Conservation (phyloP, 768 basidiomycete genomes). For the Lactifluus pinguis region DNA sequence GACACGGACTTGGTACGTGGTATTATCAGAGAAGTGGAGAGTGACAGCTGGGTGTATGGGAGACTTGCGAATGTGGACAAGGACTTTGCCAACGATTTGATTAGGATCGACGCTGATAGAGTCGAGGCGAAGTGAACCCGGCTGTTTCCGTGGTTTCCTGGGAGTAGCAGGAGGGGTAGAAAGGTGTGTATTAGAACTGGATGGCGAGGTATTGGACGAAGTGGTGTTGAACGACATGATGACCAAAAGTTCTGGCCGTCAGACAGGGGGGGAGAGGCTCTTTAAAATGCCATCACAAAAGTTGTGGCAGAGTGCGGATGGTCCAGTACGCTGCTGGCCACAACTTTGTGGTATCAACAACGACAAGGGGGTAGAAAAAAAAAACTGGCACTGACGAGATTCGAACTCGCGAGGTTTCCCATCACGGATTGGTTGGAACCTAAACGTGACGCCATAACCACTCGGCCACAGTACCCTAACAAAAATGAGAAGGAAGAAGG, state of each 20-base stretch:
- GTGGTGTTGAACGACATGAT: neutral
- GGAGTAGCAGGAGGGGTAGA: conserved; percentile 2
- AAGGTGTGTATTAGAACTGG: neutral
- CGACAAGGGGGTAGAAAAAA: neutral
- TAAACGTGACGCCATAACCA: conserved; percentile 56
- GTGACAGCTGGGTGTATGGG: conserved; percentile 29
- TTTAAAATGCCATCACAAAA: neutral
- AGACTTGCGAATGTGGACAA: conserved; percentile 27
- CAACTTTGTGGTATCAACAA: neutral
- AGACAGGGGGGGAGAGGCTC: neutral
- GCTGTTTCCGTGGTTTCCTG: conserved; percentile 6
- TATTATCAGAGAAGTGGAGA: conserved; percentile 30
- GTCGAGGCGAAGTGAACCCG: conserved; percentile 16
- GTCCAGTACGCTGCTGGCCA: neutral
- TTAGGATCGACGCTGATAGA: conserved; percentile 26
- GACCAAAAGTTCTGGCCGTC: neutral
- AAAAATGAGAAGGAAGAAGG: neutral
- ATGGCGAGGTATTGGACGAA: neutral
- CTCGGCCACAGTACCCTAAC: conserved; percentile 45
- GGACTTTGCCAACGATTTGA: conserved; percentile 27
- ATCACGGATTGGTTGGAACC: conserved; percentile 40
- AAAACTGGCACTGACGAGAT: conserved; percentile 48
- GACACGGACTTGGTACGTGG: conserved; percentile 39
- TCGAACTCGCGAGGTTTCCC: conserved; percentile 53
- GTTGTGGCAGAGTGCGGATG: neutral